A percentile compares a stretch with the other conserved stretches of the same genome.
Evolutionary conservation across 1,284 basidiomycete species (phyloP).

Genomic region (Entoloma clypeatum): DNA sequence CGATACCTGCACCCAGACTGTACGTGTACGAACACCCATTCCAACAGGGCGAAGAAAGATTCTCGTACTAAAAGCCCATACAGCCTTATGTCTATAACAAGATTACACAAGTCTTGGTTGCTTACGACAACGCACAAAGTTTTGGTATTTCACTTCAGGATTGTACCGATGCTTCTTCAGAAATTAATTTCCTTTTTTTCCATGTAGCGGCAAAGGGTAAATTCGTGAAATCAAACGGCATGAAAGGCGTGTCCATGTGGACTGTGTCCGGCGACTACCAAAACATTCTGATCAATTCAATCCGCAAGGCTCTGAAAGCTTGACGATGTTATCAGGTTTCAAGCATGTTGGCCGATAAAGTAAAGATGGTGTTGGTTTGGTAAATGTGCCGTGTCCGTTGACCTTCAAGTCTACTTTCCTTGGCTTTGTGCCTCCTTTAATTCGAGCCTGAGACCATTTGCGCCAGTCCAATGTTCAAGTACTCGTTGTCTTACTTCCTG

Average conservation of each 20-base stretch:
- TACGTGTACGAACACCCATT: constrained; percentile 30
- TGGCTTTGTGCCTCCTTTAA: too few species aligned
- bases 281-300: constrained; percentile 44
- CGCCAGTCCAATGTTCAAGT: too few species aligned
- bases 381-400: too few species aligned
- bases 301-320: constrained; percentile 18
- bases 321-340: too few species aligned
- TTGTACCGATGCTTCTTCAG: constrained; percentile 8
- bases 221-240: constrained; percentile 41
- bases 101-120: constrained; percentile 53
- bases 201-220: constrained; percentile 56
- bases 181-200: constrained; percentile 19
- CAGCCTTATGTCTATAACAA: constrained; percentile 68
- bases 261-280: constrained; percentile 51
- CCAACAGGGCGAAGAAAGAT: constrained; percentile 2
- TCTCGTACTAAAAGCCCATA: too few species aligned
- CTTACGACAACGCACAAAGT: constrained; percentile 54
- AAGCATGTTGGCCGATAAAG: too few species aligned
- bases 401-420: too few species aligned
- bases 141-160: constrained; percentile 37
- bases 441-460: too few species aligned
- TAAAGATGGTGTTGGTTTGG: too few species aligned
- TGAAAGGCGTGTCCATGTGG: constrained; percentile 59
- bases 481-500: too few species aligned
- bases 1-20: constrained; percentile 68